These are phyloP conservation scores for Acacia confusa DNA, from an alignment of 306 rosid species.

Conservation along the genomic window DNA sequence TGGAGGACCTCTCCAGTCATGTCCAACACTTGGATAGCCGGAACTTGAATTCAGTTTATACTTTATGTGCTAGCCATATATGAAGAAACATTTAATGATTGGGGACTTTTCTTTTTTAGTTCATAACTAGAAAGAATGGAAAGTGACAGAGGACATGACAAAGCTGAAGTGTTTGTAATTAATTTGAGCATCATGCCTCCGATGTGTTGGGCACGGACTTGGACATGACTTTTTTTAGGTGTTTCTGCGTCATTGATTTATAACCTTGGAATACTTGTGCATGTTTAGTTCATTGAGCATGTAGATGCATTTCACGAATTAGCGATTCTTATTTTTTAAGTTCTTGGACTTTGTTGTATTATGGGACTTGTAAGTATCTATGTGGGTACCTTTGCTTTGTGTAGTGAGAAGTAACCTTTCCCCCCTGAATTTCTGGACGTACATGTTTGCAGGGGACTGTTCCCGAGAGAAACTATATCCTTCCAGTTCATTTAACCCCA, in stretches of 20 bases:
- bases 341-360: background rate
- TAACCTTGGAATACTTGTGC: background rate
- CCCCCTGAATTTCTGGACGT: conserved; percentile 29
- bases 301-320: background rate
- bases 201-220: background rate
- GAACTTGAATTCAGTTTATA: background rate
- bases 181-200: background rate
- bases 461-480: conserved; percentile 50
- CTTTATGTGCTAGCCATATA: background rate
- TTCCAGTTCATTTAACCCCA: conserved; percentile 44
- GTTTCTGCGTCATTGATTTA: background rate
- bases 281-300: background rate
- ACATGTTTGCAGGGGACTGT: conserved; percentile 57
- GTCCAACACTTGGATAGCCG: background rate
- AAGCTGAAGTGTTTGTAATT: background rate
- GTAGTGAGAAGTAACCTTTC: background rate
- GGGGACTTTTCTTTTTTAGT: background rate
- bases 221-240: background rate
- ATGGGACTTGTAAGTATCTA: background rate
- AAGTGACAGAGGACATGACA: background rate
- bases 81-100: background rate
- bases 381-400: background rate
- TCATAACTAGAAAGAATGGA: background rate
- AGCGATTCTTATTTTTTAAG: background rate
- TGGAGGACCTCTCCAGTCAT: background rate